Conservation (phyloP, 2,329 filamentous ascomycete species). For the Fusarium setosum region DNA sequence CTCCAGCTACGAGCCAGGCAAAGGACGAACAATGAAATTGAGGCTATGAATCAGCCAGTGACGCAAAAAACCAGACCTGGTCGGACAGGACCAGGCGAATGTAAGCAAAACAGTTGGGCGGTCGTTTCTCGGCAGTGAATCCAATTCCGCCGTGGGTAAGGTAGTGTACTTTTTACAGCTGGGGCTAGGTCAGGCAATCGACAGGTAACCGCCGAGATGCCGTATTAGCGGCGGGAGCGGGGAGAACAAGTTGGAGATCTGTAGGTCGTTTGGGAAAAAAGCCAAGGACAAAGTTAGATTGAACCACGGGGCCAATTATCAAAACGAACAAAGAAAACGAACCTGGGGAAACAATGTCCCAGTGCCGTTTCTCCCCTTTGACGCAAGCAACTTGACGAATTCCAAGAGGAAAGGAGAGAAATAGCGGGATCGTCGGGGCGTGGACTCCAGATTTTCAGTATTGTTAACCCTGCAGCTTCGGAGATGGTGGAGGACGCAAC, state of each 20-base stretch:
- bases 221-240: conserved; percentile 34
- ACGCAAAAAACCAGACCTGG: not conserved
- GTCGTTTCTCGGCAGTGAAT: conserved; percentile 4
- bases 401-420: conserved; percentile 11
- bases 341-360: not conserved
- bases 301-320: not conserved
- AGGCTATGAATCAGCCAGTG: conserved; percentile 2
- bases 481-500: conserved; percentile 39
- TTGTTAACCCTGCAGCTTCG: conserved; percentile 32
- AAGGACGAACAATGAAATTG: not conserved
- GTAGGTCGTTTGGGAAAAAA: conserved; percentile 11
- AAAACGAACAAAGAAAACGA: not conserved
- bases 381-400: conserved; percentile 6
- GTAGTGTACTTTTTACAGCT: conserved; percentile 3
- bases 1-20: conserved; percentile 11
- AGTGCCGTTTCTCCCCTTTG: not conserved
- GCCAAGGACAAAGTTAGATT: not conserved
- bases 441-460: conserved; percentile 35
- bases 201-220: conserved; percentile 19
- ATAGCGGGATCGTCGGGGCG: conserved; percentile 33
- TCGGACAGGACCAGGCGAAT: not conserved
- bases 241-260: conserved; percentile 4
- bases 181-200: conserved; percentile 4
- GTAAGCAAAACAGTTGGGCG: conserved; percentile 14
- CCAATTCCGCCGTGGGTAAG: conserved; percentile 13